Evolutionary conservation across 306 rosid species (phyloP).

Genomic region (Vicia faba): DNA sequence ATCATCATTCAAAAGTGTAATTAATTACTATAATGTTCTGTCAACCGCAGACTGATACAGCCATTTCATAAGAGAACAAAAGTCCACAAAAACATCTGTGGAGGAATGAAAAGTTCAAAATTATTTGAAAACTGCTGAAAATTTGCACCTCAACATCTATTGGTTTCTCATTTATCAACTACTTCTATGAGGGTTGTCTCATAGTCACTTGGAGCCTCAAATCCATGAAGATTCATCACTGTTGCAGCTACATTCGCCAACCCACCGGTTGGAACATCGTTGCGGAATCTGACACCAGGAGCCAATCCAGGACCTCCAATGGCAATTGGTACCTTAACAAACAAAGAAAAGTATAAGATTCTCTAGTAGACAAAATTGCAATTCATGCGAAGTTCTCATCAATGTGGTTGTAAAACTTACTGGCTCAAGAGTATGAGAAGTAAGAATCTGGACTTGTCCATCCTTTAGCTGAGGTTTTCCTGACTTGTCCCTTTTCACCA

Average conservation of each 20-base stretch:
- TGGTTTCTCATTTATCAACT: conserved; percentile 45
- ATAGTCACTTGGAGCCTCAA: conserved; percentile 89
- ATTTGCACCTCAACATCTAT: background rate
- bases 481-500: conserved; percentile 90
- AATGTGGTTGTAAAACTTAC: conserved; percentile 54
- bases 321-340: conserved; percentile 84
- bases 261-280: conserved; percentile 77
- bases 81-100: conserved; percentile 29
- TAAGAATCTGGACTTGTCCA: conserved; percentile 89
- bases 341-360: background rate
- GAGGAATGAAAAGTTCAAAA: conserved; percentile 22
- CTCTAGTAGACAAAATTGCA: too few relatives aligned
- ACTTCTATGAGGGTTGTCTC: conserved; percentile 86
- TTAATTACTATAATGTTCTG: conserved; percentile 25
- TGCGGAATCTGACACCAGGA: conserved; percentile 71
- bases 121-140: conserved; percentile 42
- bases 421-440: conserved; percentile 95
- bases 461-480: conserved; percentile 79
- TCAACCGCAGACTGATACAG: conserved; percentile 39
- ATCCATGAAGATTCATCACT: conserved; percentile 94
- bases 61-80: conserved; percentile 29
- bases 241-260: conserved; percentile 96
- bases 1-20: conserved; percentile 25
- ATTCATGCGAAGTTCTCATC: conserved; percentile 12
- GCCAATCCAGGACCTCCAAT: conserved; percentile 95